Conservation (phyloP, 345 rosid species). For the Pistacia integerrima region DNA sequence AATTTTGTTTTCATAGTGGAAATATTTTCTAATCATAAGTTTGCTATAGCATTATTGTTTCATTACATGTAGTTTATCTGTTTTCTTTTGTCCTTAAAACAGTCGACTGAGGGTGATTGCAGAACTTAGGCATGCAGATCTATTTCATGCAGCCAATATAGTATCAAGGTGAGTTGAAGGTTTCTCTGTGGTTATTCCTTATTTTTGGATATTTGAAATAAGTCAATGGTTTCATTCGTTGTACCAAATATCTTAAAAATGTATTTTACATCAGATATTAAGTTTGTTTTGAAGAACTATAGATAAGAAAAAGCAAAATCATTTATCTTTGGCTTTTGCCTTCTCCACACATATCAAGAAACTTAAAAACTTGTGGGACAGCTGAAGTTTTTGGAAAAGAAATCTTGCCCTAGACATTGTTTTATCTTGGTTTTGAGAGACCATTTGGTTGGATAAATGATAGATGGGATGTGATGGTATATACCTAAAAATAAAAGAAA, state of each 20-base stretch:
- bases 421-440: neutral
- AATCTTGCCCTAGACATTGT: neutral
- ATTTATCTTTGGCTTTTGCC: neutral
- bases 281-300: neutral
- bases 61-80: slow-evolving; percentile 10
- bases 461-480: neutral
- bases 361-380: neutral
- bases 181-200: neutral
- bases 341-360: neutral
- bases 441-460: neutral
- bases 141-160: slow-evolving; percentile 97
- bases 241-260: neutral
- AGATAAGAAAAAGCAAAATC: neutral
- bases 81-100: slow-evolving; percentile 26
- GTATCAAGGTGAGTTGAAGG: slow-evolving; percentile 73
- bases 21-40: neutral
- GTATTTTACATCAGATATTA: neutral
- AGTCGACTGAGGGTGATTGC: slow-evolving; percentile 97
- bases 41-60: slow-evolving; percentile 16
- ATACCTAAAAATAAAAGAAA: neutral
- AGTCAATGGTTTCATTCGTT: neutral
- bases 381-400: neutral
- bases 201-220: neutral
- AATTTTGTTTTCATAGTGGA: neutral
- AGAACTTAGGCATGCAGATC: slow-evolving; percentile 90